Conservation (phyloP, 2,329 filamentous ascomycete genomes). For the Tolypocladium amazonense region DNA sequence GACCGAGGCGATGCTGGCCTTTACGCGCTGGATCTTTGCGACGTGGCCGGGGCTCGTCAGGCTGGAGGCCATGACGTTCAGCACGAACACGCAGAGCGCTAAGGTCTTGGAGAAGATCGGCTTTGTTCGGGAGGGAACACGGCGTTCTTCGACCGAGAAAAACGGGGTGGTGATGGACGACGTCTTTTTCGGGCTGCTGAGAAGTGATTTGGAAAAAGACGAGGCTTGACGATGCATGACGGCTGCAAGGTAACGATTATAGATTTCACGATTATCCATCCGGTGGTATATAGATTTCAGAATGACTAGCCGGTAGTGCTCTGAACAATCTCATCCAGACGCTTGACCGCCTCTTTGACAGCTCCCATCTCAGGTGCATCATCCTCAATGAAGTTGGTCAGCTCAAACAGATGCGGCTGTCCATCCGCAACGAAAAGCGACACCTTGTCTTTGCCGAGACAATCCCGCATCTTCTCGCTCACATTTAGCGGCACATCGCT, state of each 20-base stretch:
- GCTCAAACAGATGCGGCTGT: slow-evolving; percentile 18
- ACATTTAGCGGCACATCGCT: slow-evolving; percentile 16
- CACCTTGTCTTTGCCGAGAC: slow-evolving; percentile 14
- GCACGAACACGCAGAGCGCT: slow-evolving; percentile 28
- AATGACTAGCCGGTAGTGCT: background rate
- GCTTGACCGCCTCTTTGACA: slow-evolving; percentile 12
- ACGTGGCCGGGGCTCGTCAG: slow-evolving; percentile 24
- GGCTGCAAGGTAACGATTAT: background rate
- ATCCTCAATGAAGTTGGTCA: slow-evolving; percentile 18
- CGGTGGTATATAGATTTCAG: background rate
- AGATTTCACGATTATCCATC: background rate
- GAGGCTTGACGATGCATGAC: background rate
- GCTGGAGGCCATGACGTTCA: slow-evolving; percentile 15
- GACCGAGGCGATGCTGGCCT: slow-evolving; percentile 25
- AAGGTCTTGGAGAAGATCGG: slow-evolving; percentile 27
- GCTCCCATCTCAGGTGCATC: slow-evolving; percentile 14
- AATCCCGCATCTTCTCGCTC: slow-evolving; percentile 14
- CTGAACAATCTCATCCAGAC: slow-evolving; percentile 12
- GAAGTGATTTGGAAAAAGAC: slow-evolving; percentile 15
- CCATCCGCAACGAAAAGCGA: slow-evolving; percentile 14
- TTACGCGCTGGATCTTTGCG: slow-evolving; percentile 33
- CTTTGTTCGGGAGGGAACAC: slow-evolving; percentile 27
- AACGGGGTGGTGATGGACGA: slow-evolving; percentile 27
- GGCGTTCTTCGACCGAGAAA: slow-evolving; percentile 31
- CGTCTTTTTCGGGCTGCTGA: slow-evolving; percentile 26